A percentile compares a stretch with the other conserved stretches of the same genome.
These are phyloP conservation scores for Adansonia digitata DNA, from an alignment of 345 rosid species.

Conservation along the genomic window DNA sequence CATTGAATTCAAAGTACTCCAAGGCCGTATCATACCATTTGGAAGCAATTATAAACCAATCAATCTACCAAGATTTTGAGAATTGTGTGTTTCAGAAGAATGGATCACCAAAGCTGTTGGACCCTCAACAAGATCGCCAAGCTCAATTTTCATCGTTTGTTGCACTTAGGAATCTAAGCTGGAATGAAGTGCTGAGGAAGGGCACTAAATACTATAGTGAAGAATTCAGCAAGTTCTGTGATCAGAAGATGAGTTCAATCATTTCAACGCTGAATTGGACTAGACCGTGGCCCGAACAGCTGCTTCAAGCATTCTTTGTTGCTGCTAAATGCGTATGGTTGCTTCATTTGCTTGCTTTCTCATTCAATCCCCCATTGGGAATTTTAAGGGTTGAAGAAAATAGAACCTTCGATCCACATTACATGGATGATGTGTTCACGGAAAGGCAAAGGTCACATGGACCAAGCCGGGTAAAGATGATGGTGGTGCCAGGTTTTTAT, in stretches of 20 bases:
- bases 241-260: constrained; percentile 88
- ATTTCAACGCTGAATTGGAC: constrained; percentile 79
- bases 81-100: constrained; percentile 72
- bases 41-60: constrained; percentile 77
- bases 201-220: constrained; percentile 96
- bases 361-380: constrained; percentile 65
- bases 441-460: constrained; percentile 55
- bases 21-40: constrained; percentile 69
- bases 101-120: constrained; percentile 67
- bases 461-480: constrained; percentile 60
- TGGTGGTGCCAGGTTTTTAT: constrained; percentile 97
- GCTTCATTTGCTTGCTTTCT: constrained; percentile 91
- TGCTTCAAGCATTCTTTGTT: constrained; percentile 86
- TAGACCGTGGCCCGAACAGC: constrained; percentile 83
- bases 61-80: constrained; percentile 87
- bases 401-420: constrained; percentile 58
- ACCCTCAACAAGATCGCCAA: constrained; percentile 73
- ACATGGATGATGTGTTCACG: constrained; percentile 78
- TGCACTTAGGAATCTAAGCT: constrained; percentile 76
- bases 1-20: constrained; percentile 58
- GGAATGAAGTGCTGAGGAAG: constrained; percentile 86
- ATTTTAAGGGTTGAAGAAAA: constrained; percentile 81
- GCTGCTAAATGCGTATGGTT: constrained; percentile 92
- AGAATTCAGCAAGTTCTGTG: constrained; percentile 93
- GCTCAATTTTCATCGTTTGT: constrained; percentile 71